A percentile compares a stretch with the other conserved stretches of the same genome.
Conservation (phyloP, 805 yeast genomes). For the Suhomyces emberorum region DNA sequence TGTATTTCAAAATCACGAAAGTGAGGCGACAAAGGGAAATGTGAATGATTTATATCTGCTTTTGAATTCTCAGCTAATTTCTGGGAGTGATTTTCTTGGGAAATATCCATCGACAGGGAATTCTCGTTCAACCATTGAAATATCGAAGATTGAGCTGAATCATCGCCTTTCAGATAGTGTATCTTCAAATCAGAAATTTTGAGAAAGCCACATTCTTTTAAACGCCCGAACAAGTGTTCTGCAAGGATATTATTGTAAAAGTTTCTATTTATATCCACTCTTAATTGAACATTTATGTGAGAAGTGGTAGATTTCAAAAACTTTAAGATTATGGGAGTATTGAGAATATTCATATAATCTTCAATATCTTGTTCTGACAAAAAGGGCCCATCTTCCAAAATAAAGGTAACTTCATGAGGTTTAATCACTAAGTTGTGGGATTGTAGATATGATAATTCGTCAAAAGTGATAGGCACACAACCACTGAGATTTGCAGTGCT, state of each 20-base stretch:
- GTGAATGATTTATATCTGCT: background rate
- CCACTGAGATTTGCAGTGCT: background rate
- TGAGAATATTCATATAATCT: constrained; percentile 5
- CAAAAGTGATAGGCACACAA: constrained; percentile 4
- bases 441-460: constrained; percentile 17
- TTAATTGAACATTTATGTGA: constrained; percentile 14
- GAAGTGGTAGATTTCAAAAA: constrained; percentile 14
- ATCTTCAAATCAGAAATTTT: constrained; percentile 1
- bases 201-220: background rate
- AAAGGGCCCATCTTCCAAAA: constrained; percentile 11
- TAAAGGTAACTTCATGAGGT: constrained; percentile 17
- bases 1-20: constrained; percentile 1
- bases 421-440: constrained; percentile 15
- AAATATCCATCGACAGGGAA: background rate
- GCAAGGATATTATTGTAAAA: constrained; percentile 7
- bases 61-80: background rate
- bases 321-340: constrained; percentile 6
- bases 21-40: background rate
- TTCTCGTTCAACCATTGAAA: background rate
- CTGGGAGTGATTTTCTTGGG: background rate
- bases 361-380: background rate
- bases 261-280: constrained; percentile 10
- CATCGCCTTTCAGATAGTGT: background rate
- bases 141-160: background rate
- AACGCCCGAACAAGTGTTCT: constrained; percentile 1